Conservation (phyloP, 345 rosid genomes). For the Populus deltoides region DNA sequence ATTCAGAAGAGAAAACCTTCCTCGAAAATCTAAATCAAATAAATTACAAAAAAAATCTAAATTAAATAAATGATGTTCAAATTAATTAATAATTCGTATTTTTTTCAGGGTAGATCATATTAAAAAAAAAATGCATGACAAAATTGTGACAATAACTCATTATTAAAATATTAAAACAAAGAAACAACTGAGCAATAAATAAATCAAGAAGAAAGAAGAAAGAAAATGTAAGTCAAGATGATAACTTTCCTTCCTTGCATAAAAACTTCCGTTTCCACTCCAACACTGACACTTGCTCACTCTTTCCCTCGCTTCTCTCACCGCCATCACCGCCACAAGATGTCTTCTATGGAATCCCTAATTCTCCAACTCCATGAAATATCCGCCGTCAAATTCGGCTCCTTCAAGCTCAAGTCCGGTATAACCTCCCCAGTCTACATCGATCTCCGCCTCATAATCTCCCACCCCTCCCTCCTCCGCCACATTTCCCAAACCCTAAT, state of each 20-base stretch:
- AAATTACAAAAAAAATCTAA: too few relatives aligned
- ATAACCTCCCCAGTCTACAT: slow-evolving; percentile 86
- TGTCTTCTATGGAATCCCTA: slow-evolving; percentile 65
- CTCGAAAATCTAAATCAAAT: too few relatives aligned
- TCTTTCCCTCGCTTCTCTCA: neutral
- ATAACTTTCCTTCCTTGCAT: neutral
- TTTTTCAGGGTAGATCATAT: too few relatives aligned
- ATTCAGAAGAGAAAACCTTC: too few relatives aligned
- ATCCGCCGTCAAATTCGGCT: slow-evolving; percentile 84
- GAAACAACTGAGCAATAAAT: neutral
- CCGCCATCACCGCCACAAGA: neutral
- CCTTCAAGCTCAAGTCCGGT: slow-evolving; percentile 91
- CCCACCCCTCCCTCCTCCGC: slow-evolving; percentile 73
- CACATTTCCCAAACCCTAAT: slow-evolving; percentile 68
- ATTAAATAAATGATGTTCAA: too few relatives aligned
- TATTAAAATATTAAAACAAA: neutral
- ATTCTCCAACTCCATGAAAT: slow-evolving; percentile 84
- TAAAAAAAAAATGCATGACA: neutral
- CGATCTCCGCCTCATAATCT: slow-evolving; percentile 89
- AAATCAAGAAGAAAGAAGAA: neutral
- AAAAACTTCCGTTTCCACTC: neutral
- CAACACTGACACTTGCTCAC: neutral
- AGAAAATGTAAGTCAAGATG: neutral
- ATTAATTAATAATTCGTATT: too few relatives aligned
- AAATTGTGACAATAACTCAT: neutral